Percentiles rank a stretch among this genome's conserved stretches.
These are phyloP conservation scores for Coemansia sp. DNA, from an alignment of 192 early-diverging fungal genomes.

Conservation along the genomic window DNA sequence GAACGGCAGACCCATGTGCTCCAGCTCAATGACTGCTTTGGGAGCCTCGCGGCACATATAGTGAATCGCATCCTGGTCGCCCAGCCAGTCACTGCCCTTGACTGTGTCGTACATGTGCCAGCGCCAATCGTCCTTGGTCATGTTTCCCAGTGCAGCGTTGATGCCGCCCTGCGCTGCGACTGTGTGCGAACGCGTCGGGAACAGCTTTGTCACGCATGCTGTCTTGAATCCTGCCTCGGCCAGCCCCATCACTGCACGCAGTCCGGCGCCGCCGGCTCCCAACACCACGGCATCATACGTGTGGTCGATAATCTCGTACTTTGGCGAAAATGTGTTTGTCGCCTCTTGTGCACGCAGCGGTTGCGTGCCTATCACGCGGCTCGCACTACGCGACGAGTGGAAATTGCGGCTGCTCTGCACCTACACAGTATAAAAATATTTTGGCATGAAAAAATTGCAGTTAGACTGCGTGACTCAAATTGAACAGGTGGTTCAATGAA, in stretches of 20 bases:
- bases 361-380: conserved; percentile 68
- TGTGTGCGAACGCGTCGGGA: conserved; percentile 97
- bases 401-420: conserved; percentile 57
- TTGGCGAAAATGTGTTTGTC: conserved; percentile 55
- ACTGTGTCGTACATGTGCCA: conserved; percentile 99
- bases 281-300: conserved; percentile 98
- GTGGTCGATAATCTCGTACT: conserved; percentile 97
- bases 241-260: conserved; percentile 96
- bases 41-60: conserved; percentile 99
- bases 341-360: conserved; percentile 75
- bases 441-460: not conserved
- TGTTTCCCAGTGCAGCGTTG: conserved; percentile 99
- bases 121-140: conserved; percentile 99
- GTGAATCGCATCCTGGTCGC: conserved; percentile 99
- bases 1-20: conserved; percentile 98
- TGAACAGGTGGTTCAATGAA: conserved; percentile 1
- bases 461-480: conserved; percentile 2
- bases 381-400: conserved; percentile 64
- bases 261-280: conserved; percentile 97
- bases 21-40: conserved; percentile 91
- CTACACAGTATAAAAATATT: conserved; percentile 18
- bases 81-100: conserved; percentile 99
- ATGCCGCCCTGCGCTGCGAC: conserved; percentile 99
- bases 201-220: conserved; percentile 97
- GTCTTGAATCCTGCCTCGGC: conserved; percentile 94